Evolutionary conservation across 2,329 filamentous ascomycete genomes (phyloP), one percentile per base, ranked within the genome.

Genomic region (Fusarium multiceps): DNA sequence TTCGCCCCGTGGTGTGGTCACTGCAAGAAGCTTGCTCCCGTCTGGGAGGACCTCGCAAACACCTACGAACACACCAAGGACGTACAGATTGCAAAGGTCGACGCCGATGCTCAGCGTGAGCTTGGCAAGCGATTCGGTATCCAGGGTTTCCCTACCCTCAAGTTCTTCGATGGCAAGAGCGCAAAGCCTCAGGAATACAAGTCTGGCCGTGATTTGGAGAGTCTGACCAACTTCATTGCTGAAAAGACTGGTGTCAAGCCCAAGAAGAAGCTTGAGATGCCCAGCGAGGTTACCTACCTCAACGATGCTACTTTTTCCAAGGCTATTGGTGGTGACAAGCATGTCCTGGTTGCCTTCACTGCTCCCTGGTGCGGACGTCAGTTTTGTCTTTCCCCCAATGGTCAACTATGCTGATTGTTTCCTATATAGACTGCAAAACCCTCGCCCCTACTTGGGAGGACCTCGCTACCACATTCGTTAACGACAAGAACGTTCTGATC

Each of bases 1-100:
- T 98, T 97, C 79, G 96, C 96, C 34, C 94, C 95, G 25, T 99
- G 96, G 96, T 99, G 96, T 78, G 97, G 96, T 32, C 96, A 99
- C 87, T 99, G 96, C 93, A 98, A 98, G 88, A 97, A 85, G 78
- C 92, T 99, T 34, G 96, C 96, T 18, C 97, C 96, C 51, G 85
- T 97, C 63, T 99, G 97, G 82, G 96, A 99, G 80, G 93, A 99
- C 79, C 89, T 99, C 45, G 96, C 89, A 48, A 80, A 85, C 51
- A 84, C 86, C 43, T 97, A 94, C 80, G 89, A 92, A 71, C 89
- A 88, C 76, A 89, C 90, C 71, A 88, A 88, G 77, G 85, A 88
- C 77, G 89, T 99, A 58, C 90, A 91, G 78, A 94, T 99, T 78
- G 96, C 92, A 74, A 99, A 98, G 84, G 94, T 99, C 73, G 94